Conservation (phyloP, 257 asterid genomes). For the Anisodus acutangulus region DNA sequence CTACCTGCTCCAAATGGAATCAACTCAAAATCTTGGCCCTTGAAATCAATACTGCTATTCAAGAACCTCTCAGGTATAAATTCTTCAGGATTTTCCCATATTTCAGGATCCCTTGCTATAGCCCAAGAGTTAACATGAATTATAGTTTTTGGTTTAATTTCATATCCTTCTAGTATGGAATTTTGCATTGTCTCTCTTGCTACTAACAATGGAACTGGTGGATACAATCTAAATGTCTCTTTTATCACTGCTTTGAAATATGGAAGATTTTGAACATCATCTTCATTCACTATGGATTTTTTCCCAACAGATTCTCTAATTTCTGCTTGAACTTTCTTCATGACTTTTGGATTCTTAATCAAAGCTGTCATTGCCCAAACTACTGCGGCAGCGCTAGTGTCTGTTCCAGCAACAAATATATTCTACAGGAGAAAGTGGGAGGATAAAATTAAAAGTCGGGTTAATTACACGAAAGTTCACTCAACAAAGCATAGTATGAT, state of each 20-base stretch:
- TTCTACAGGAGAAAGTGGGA: background rate
- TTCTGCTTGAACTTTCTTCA: background rate
- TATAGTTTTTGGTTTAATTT: background rate
- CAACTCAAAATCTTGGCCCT: background rate
- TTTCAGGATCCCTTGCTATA: background rate
- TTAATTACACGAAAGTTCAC: no score
- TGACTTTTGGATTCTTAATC: background rate
- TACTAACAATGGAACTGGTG: background rate
- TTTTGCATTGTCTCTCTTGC: background rate
- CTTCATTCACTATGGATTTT: background rate
- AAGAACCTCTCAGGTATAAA: background rate
- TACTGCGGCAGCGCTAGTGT: background rate
- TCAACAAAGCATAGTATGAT: no score
- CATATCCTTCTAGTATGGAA: background rate
- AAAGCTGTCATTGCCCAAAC: background rate
- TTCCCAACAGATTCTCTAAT: background rate
- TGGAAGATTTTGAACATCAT: background rate
- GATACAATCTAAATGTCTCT: background rate
- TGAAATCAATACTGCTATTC: background rate
- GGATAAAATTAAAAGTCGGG: background rate
- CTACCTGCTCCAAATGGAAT: background rate
- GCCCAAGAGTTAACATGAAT: background rate
- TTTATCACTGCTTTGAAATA: background rate
- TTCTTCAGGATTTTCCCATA: background rate
- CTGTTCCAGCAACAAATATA: background rate